phyloP scores from a whole-genome alignment of 306 rosid genomes.

The Crotalaria pallida region DNA sequence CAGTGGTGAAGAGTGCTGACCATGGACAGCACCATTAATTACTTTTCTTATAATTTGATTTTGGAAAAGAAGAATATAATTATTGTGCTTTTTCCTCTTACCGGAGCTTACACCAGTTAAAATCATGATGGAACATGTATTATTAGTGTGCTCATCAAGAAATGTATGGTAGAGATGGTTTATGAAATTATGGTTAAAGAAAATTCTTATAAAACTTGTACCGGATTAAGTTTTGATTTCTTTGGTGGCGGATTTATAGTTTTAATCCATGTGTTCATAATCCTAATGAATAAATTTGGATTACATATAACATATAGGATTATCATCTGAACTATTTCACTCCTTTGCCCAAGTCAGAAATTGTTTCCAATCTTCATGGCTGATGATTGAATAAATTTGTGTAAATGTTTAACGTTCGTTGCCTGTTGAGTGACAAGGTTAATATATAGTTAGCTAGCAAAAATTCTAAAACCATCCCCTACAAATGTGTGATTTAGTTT shows the following conservation, averaged over 20 bases:
- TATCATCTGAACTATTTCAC: background rate
- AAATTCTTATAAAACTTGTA: background rate
- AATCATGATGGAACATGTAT: background rate
- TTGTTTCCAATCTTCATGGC: background rate
- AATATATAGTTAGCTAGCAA: too few relatives aligned
- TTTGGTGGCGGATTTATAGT: background rate
- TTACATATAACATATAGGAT: too few relatives aligned
- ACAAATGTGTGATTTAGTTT: too few relatives aligned
- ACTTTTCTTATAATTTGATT: background rate
- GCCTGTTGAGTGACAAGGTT: too few relatives aligned
- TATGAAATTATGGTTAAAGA: background rate
- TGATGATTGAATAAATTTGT: background rate
- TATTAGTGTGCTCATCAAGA: background rate
- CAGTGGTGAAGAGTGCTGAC: constrained; percentile 55
- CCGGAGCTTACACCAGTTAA: background rate
- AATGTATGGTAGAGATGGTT: background rate
- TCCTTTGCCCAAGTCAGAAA: background rate
- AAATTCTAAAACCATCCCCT: too few relatives aligned
- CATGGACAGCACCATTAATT: background rate
- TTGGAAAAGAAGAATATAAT: background rate
- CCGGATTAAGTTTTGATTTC: background rate
- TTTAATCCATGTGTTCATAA: background rate
- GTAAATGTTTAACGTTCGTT: too few relatives aligned
- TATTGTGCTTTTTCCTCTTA: too few relatives aligned
- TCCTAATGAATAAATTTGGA: background rate